Evolutionary conservation across 2,329 filamentous ascomycete species (phyloP), one percentile per base, ranked within the genome.

Genomic region (Hyphodiscus sp.): DNA sequence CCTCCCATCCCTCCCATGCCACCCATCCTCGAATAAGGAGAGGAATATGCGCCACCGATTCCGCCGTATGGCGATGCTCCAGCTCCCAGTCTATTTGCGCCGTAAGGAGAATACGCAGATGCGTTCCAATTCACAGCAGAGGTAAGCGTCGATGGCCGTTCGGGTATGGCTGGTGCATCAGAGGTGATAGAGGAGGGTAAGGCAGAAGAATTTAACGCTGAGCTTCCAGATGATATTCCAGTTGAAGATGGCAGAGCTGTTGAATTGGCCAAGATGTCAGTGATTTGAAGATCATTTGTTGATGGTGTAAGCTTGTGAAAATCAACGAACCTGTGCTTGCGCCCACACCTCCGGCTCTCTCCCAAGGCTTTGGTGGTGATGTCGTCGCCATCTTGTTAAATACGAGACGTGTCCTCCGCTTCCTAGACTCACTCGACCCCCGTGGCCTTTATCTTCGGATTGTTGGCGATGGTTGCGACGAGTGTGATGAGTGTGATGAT

Each of bases 321-420:
- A 53, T 53, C 38, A 56, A 65, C 65, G 52, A 56, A 68, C 66
- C 65, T 58, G 60, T 54, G 52, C 54, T 64, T 61, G 61, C 55
- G 52, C 61, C 60, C 29, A 57, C 61, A 38, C 50, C 58, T 53
- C 60, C 63, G 72, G 86, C 87, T 71, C 86, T 82, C 75, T 99
- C 94, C 94, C 94, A 99, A 46, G 94, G 94, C 74, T 99, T 99
- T 52, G 94, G 94, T 68, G 94, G 94, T 71, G 92, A 96, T 59
- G 81, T 81, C 78, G 84, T 84, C 13, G 59, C 54, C 62, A 68
- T 68, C 18, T 49, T 53, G 42, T 53, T 19, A n/a, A 20, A 23
- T 45, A 50, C 30, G 44, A 44, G 38, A 45, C 26, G 23, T 30
- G 19, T 20, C 47, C 51, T 56, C 53, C 52, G 41, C 46, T 47